Conservation (phyloP, 495 filamentous ascomycete species). For the Aspergillus olivimuriae region DNA sequence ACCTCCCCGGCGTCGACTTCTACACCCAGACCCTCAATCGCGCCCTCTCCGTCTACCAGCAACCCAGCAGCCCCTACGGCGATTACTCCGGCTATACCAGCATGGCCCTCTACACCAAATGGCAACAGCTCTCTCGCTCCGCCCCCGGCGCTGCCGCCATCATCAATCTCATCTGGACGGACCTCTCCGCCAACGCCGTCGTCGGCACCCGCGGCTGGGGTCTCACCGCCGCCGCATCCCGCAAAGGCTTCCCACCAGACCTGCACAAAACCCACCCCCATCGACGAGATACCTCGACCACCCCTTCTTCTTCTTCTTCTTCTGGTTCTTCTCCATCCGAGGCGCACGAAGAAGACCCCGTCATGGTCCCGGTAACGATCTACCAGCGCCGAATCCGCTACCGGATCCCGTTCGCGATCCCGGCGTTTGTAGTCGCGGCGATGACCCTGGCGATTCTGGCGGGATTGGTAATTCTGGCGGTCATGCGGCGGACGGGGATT, state of each 20-base stretch:
- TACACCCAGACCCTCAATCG: constrained; percentile 6
- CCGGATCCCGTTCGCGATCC: constrained; percentile 26
- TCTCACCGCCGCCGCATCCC: background rate
- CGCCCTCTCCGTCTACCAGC: constrained; percentile 9
- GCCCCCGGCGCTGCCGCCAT: constrained; percentile 15
- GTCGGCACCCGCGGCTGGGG: constrained; percentile 26
- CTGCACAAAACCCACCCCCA: background rate
- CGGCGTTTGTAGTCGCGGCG: constrained; percentile 15
- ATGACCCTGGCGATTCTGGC: background rate
- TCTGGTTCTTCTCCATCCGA: background rate
- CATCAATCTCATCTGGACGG: constrained; percentile 37
- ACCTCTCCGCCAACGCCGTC: constrained; percentile 27
- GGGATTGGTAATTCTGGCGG: background rate
- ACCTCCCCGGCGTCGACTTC: constrained; percentile 15
- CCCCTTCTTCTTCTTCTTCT: too few species aligned
- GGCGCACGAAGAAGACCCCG: background rate
- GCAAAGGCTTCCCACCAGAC: background rate
- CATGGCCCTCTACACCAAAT: constrained; percentile 5
- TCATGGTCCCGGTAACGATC: constrained; percentile 16
- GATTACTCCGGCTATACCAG: constrained; percentile 5
- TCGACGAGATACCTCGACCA: too few species aligned
- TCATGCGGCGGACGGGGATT: background rate
- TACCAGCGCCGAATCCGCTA: constrained; percentile 22
- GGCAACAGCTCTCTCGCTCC: constrained; percentile 7
- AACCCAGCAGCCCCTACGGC: background rate